Base-by-base conservation (phyloP, 176 grass and related monocot species). In the Avena eriantha region DNA sequence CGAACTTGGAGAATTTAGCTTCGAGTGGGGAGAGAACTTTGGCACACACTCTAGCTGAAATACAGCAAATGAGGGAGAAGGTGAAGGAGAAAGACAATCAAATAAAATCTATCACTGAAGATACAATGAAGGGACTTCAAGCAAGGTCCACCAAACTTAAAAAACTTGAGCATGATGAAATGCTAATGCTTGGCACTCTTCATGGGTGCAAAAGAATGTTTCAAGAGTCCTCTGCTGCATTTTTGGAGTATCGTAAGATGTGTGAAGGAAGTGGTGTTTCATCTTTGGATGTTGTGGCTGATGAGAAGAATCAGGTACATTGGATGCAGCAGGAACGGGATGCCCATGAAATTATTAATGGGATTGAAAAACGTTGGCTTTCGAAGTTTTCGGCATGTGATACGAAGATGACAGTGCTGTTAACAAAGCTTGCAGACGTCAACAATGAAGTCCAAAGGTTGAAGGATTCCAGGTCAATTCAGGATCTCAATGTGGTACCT, bases 401-500 rank as follows among this genome's bases (percentile, higher is more conserved):
- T 68, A 1, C 60, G 5, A 19, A 77, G n/a, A 33, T 88, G 51
- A 46, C 22, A 70, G n/a, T 26, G 47, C 0, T 88, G 50, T 61
- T 10, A 8, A 53, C 14, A 11, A n/a, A 5, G 29, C 69, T 81
- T 11, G 2, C 39, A 51, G 21, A 34, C 51, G 22, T 85, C 29
- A 76, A 61, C 8, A 5, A 70, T 77, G 70, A 84, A 85, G 8
- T 81, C 10, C 33, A 91, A 77, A 88, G 22, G 33, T 43, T 88
- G 64, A 81, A 91, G 41, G n/a, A 61, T 29, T 41, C 71, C 53
- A 61, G 24, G 51, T 29, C 51, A 71, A 82, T 88, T 76, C 81
- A 69, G 18, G 85, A 87, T 77, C 85, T 91, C 5, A 91, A 80
- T 68, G 68, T 59, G 58, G 79, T 71, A 50, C 15, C 34, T 75